phyloP scores from a whole-genome alignment of 1,139 yeast species.

The Keqinozyma sinolaborantium region DNA sequence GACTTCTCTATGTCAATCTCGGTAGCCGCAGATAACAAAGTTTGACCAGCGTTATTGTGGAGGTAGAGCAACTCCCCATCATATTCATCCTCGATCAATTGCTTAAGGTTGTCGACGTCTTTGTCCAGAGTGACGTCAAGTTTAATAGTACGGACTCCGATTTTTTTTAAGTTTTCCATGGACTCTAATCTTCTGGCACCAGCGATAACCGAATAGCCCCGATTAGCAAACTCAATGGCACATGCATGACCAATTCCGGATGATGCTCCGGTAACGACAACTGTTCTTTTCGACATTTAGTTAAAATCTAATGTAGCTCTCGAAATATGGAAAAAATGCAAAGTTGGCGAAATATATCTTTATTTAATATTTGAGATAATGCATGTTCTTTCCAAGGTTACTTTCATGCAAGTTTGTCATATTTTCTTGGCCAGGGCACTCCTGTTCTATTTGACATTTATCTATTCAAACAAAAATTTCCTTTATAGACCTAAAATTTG shows the following conservation, averaged over 20 bases:
- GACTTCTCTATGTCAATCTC: conserved; percentile 54
- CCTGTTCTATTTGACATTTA: too few relatives aligned
- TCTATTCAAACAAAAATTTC: too few relatives aligned
- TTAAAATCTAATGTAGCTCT: too few relatives aligned
- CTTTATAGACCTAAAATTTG: too few relatives aligned
- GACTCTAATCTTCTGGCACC: conserved; percentile 60
- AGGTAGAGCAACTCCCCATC: conserved; percentile 49
- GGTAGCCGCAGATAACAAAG: conserved; percentile 60
- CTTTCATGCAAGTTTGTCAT: too few relatives aligned
- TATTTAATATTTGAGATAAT: too few relatives aligned
- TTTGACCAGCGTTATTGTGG: conserved; percentile 51
- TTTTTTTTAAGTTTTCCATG: conserved; percentile 44
- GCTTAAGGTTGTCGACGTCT: neutral
- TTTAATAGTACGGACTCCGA: conserved; percentile 1
- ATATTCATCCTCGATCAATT: conserved; percentile 3
- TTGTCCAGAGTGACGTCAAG: conserved; percentile 2
- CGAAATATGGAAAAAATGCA: too few relatives aligned
- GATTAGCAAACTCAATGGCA: conserved; percentile 16
- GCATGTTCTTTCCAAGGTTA: too few relatives aligned
- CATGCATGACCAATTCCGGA: conserved; percentile 29
- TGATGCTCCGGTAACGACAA: conserved; percentile 29
- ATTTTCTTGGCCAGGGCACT: too few relatives aligned
- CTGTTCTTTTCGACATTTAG: conserved; percentile 21
- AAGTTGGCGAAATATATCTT: too few relatives aligned
- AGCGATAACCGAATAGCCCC: conserved; percentile 37